Evolutionary conservation across 352 stramenopile genomes (phyloP).

Genomic region (Stramenopiles sp.): DNA sequence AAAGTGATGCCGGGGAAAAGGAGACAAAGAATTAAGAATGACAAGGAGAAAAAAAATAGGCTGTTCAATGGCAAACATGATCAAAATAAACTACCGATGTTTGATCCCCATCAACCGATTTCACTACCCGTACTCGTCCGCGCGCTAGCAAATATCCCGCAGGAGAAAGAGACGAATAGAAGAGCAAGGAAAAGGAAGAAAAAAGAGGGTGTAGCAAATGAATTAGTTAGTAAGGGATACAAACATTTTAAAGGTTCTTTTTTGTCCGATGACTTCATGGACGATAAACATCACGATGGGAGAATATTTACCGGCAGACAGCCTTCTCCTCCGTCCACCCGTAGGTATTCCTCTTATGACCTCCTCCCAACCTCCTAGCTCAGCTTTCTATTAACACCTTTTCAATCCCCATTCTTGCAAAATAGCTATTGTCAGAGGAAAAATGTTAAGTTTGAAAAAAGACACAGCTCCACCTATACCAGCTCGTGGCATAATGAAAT

Average conservation of each 20-base stretch:
- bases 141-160: not conserved
- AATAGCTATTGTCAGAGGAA: not conserved
- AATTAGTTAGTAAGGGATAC: not conserved
- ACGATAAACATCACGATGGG: too few relatives aligned
- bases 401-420: too few relatives aligned
- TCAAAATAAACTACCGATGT: not conserved
- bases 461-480: not conserved
- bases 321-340: not conserved
- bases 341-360: too few relatives aligned
- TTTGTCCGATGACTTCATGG: too few relatives aligned
- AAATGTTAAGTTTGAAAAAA: conserved; percentile 4
- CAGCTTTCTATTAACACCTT: too few relatives aligned
- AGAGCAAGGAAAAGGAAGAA: not conserved
- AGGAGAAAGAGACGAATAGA: not conserved
- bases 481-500: conserved; percentile 4
- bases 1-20: too few relatives aligned
- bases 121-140: not conserved
- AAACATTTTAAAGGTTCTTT: not conserved
- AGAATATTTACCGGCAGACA: too few relatives aligned
- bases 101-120: not conserved
- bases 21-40: too few relatives aligned
- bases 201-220: not conserved
- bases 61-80: not conserved
- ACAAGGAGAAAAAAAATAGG: not conserved
- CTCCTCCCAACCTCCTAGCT: too few relatives aligned